A percentile compares a stretch with the other conserved stretches of the same genome.
phyloP scores from a whole-genome alignment of 2,329 filamentous ascomycete genomes.

The Talaromyces sp. region DNA sequence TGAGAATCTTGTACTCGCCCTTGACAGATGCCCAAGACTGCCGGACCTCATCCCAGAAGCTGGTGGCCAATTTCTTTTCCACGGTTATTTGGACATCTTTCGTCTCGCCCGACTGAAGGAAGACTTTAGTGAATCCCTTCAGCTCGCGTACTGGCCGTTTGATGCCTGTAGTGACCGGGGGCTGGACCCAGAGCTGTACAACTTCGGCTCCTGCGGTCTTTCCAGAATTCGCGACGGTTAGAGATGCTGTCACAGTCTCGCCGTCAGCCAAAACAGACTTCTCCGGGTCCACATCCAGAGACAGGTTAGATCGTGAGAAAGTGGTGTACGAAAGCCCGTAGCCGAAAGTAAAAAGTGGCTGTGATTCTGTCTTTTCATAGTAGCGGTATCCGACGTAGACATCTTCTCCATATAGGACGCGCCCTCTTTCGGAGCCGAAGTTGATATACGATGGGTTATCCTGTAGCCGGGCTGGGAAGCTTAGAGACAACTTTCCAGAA shows the following conservation, averaged over 20 bases:
- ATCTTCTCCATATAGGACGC: constrained; percentile 72
- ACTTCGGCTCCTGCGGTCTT: constrained; percentile 48
- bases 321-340: constrained; percentile 73
- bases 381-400: constrained; percentile 76
- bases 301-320: constrained; percentile 53
- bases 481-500: constrained; percentile 67
- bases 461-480: constrained; percentile 61
- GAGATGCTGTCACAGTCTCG: constrained; percentile 43
- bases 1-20: constrained; percentile 58
- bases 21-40: constrained; percentile 61
- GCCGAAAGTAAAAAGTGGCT: constrained; percentile 69
- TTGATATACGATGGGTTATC: constrained; percentile 74
- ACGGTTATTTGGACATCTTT: constrained; percentile 51
- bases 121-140: constrained; percentile 61
- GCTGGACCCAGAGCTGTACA: constrained; percentile 50
- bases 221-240: constrained; percentile 49
- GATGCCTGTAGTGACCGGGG: constrained; percentile 45
- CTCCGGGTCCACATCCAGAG: constrained; percentile 20
- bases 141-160: constrained; percentile 56
- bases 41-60: constrained; percentile 65
- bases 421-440: constrained; percentile 63
- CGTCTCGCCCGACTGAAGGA: constrained; percentile 54
- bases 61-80: constrained; percentile 59
- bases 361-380: constrained; percentile 64
- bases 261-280: constrained; percentile 34